phyloP scores from a whole-genome alignment of 495 filamentous ascomycete genomes.

The Neurospora sp. region DNA sequence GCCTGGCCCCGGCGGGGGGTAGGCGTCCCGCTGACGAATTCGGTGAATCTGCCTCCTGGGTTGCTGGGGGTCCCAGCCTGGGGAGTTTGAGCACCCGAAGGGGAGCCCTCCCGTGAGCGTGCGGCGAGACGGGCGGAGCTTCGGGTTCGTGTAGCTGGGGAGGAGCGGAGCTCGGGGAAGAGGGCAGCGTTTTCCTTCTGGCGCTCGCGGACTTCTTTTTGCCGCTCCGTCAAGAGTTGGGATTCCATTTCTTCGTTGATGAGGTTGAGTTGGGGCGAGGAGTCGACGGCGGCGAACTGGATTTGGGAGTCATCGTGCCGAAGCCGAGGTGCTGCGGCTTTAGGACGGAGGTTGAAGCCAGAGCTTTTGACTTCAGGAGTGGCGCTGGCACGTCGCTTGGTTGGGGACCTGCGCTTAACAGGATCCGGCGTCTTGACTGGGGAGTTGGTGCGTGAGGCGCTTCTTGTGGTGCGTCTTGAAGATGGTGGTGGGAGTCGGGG shows the following conservation, averaged over 20 bases:
- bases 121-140: neutral
- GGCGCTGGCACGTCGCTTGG: conserved; percentile 15
- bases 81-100: neutral
- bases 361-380: conserved; percentile 19
- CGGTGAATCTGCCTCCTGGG: conserved; percentile 35
- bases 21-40: conserved; percentile 71
- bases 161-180: conserved; percentile 61
- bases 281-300: conserved; percentile 58
- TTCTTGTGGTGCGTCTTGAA: conserved; percentile 5
- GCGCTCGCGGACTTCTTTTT: conserved; percentile 58
- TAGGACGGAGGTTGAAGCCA: conserved; percentile 9
- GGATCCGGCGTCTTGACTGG: conserved; percentile 15
- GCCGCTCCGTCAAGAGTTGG: conserved; percentile 62
- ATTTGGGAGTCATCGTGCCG: conserved; percentile 73
- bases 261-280: conserved; percentile 33
- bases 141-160: conserved; percentile 26
- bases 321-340: conserved; percentile 25
- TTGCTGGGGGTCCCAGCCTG: conserved; percentile 30
- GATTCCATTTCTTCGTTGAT: conserved; percentile 37
- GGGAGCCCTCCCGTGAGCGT: neutral
- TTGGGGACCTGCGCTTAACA: conserved; percentile 12
- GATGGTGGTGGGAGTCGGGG: conserved; percentile 12
- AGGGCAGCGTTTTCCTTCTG: conserved; percentile 58
- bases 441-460: neutral
- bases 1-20: conserved; percentile 51